Percentiles rank a stretch among this genome's conserved stretches.
phyloP scores from a whole-genome alignment of 2,329 filamentous ascomycete species.

The Nannizzia gypsea region DNA sequence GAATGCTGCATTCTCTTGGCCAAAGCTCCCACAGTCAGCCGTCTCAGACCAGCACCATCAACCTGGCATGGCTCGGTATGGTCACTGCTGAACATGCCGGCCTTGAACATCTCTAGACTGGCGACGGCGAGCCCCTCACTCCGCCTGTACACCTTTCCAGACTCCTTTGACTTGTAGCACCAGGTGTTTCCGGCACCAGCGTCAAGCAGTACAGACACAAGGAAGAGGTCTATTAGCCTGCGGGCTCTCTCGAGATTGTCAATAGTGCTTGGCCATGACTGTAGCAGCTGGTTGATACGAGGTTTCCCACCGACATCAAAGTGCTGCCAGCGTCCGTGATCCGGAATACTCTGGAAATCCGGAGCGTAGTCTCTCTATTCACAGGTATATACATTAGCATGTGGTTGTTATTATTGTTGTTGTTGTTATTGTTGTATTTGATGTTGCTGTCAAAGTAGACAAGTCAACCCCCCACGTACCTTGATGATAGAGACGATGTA shows the following conservation, averaged over 20 bases:
- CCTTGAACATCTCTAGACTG: conserved; percentile 84
- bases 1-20: conserved; percentile 75
- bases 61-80: conserved; percentile 74
- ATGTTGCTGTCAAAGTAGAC: no score
- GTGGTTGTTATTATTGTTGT: no score
- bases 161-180: conserved; percentile 87
- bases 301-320: conserved; percentile 46
- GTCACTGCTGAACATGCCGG: conserved; percentile 76
- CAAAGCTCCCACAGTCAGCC: conserved; percentile 60
- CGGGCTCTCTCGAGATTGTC: conserved; percentile 41
- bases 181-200: conserved; percentile 80
- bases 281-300: conserved; percentile 37
- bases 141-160: conserved; percentile 66
- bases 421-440: no score
- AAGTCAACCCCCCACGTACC: conserved; percentile 38
- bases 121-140: conserved; percentile 79
- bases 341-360: conserved; percentile 61
- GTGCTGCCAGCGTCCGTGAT: conserved; percentile 60
- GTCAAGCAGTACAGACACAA: conserved; percentile 49
- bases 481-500: conserved; percentile 94
- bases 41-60: conserved; percentile 67
- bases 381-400: conserved; percentile 8
- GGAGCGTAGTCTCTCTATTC: conserved; percentile 53
- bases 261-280: conserved; percentile 34
- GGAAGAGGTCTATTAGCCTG: conserved; percentile 49